A percentile compares a stretch with the other conserved stretches of the same genome.
Conservation (phyloP, 2,329 filamentous ascomycete genomes). For the Aspergillus luchuensis region DNA sequence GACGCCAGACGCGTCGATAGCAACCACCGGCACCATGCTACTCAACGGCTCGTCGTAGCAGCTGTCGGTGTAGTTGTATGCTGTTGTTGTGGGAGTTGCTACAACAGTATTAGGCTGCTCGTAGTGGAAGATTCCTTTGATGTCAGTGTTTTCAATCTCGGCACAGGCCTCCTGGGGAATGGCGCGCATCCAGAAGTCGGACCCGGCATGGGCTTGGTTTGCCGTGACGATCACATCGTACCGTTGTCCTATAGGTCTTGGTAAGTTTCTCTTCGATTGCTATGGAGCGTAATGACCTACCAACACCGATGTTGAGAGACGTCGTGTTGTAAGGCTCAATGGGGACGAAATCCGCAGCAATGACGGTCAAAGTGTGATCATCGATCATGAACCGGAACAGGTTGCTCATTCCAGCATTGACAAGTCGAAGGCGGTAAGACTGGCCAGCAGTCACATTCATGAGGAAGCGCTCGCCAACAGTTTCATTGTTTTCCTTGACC, state of each 20-base stretch:
- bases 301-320: neutral
- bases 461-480: neutral
- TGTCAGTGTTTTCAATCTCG: neutral
- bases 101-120: neutral
- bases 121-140: neutral
- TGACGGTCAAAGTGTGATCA: neutral
- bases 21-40: neutral
- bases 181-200: neutral
- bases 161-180: neutral
- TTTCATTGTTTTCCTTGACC: neutral
- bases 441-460: neutral
- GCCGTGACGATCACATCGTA: neutral
- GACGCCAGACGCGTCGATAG: neutral
- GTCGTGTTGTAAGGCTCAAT: neutral
- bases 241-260: neutral
- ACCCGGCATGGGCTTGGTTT: neutral
- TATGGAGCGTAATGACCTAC: neutral
- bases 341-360: neutral
- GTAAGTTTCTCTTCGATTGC: no score
- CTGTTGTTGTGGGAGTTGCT: neutral
- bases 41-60: neutral
- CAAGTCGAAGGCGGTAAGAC: neutral
- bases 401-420: neutral
- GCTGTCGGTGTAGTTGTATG: neutral
- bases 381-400: neutral